Evolutionary conservation across 2,329 filamentous ascomycete genomes (phyloP), one percentile per base, ranked within the genome.

Genomic region (Clarireedia homoeocarpa): DNA sequence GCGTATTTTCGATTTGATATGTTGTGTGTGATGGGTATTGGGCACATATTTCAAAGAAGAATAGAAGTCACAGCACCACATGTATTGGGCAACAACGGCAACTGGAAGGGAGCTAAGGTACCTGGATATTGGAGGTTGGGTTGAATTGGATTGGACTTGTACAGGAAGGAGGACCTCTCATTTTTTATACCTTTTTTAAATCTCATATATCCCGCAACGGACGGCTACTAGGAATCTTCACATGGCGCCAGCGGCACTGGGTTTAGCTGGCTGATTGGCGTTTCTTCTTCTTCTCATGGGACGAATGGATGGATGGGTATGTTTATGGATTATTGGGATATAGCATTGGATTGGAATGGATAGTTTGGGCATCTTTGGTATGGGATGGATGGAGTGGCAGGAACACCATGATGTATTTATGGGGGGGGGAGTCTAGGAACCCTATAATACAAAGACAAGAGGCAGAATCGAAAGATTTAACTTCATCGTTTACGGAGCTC

Each of bases 171-270:
- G 51, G 44, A 27, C 36, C 20, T 49, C 30, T 34, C 30, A 34
- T 34, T 34, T 34, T 30, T 34, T 34, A 34, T 34, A 34, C 30
- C 30, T 34, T 53, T 49, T 46, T 48, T 42, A 54, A 27, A 54
- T 36, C 47, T 39, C 38, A 54, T 14, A 54, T 48, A 49, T 54
- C 51, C 51, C 38, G 51, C 44, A 54, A 54, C 51, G 51, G 51
- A 54, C 34, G 24, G 34, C 30, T 15, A 23, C 17, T 38, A 27
- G 34, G 51, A 23, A 53, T 40, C 39, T 7, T 42, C 17, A 20
- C 15, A 20, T 20, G 39, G 15, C 4, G 39, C n/a, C 20, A 42
- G 20, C 15, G 15, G 39, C 14, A 42, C 15, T 42, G 39, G 39
- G 10, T 34, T 12, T 34, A 34, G 30, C 30, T 34, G 30, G 30